These are phyloP conservation scores for Thelonectria discophora DNA, from an alignment of 2,329 filamentous ascomycete genomes.

Conservation along the genomic window DNA sequence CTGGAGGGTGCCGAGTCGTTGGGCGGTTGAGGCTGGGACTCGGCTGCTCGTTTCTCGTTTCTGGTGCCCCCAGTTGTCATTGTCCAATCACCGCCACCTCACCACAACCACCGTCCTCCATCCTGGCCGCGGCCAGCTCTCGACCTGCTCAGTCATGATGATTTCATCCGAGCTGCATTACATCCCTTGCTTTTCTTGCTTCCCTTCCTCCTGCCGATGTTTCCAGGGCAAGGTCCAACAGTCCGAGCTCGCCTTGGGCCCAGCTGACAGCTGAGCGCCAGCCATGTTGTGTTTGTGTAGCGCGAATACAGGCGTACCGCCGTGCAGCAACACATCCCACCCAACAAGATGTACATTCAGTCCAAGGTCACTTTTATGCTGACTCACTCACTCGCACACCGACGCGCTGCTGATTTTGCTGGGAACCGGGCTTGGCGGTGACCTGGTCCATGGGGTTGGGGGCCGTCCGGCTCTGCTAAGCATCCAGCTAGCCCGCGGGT, in stretches of 20 bases:
- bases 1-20: too few species aligned
- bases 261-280: constrained; percentile 28
- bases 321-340: constrained; percentile 14
- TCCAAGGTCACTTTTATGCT: too few species aligned
- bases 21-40: neutral
- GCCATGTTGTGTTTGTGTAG: constrained; percentile 25
- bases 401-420: constrained; percentile 8
- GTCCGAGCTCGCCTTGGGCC: constrained; percentile 26
- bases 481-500: constrained; percentile 4
- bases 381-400: neutral
- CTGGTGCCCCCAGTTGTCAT: constrained; percentile 8
- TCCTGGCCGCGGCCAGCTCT: constrained; percentile 7
- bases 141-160: constrained; percentile 25
- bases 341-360: too few species aligned
- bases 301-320: neutral
- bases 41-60: constrained; percentile 28
- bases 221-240: neutral
- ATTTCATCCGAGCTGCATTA: constrained; percentile 20
- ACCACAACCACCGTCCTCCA: constrained; percentile 25
- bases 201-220: constrained; percentile 12
- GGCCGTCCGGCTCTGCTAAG: constrained; percentile 11
- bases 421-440: constrained; percentile 3
- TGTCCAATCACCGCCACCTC: constrained; percentile 37
- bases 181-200: constrained; percentile 23
- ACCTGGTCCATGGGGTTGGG: constrained; percentile 14